Percentiles rank a stretch among this genome's conserved stretches.
phyloP scores from a whole-genome alignment of 805 yeast genomes.

The Metschnikowia anglica region DNA sequence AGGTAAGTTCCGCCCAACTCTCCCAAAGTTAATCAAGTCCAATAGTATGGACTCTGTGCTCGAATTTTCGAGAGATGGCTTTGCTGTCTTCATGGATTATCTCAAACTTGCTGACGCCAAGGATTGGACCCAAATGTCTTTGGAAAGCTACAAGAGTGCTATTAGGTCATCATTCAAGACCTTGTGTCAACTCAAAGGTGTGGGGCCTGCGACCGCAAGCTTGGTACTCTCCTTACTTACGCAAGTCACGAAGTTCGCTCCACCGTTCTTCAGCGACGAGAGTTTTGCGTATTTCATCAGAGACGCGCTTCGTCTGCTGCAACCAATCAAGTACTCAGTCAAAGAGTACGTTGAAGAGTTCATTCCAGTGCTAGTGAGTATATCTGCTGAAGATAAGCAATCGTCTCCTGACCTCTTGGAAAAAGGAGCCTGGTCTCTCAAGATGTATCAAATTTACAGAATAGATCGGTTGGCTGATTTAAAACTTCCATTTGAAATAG shows the following conservation, averaged over 20 bases:
- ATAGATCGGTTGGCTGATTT: constrained; percentile 27
- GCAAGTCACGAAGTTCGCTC: constrained; percentile 26
- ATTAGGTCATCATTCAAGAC: constrained; percentile 29
- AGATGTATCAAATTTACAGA: constrained; percentile 28
- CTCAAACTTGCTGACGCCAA: constrained; percentile 2
- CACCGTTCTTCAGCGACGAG: constrained; percentile 53
- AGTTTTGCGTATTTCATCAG: constrained; percentile 38
- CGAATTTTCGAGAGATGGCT: constrained; percentile 30
- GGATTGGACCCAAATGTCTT: constrained; percentile 9
- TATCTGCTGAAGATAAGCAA: constrained; percentile 1
- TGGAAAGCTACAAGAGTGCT: constrained; percentile 18
- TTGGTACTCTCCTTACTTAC: constrained; percentile 38
- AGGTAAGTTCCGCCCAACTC: constrained; percentile 44
- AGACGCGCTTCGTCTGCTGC: constrained; percentile 23
- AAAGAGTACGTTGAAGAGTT: constrained; percentile 43
- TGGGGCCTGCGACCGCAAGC: constrained; percentile 53
- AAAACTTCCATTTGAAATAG: constrained; percentile 22
- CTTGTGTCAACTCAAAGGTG: constrained; percentile 42
- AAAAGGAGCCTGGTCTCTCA: constrained; percentile 40
- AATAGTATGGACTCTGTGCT: constrained; percentile 34
- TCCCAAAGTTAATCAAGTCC: constrained; percentile 41
- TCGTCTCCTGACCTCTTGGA: constrained; percentile 23
- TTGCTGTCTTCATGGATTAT: constrained; percentile 13
- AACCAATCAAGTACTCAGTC: constrained; percentile 40
- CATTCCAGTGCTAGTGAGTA: constrained; percentile 19